Base-by-base conservation (phyloP, 2,329 filamentous ascomycete species). In the Scolecobasidium constrictum region DNA sequence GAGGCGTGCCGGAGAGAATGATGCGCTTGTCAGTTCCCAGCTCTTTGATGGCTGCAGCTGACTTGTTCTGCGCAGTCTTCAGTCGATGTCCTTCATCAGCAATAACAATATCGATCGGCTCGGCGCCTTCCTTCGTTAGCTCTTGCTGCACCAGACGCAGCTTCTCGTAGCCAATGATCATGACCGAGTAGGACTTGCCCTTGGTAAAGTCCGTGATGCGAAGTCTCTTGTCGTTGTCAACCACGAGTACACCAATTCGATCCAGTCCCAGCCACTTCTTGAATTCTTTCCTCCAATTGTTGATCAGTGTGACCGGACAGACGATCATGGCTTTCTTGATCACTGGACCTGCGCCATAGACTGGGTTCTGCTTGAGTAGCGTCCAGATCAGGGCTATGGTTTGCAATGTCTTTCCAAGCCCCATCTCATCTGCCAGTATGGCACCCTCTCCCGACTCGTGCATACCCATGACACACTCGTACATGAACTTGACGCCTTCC, bases 391-490 rank as follows among this genome's bases (percentile, higher is more conserved):
- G 59, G 3, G 81, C 67, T 52, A 86, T 85, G 0, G 81, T 84
- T 52, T 85, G 81, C 23, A 85, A 56, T 1, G 81, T 84, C 60
- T 86, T 86, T 16, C 81, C 81, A 2, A 86, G 59, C 0, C 81
- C 81, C 81, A 86, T 86, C 51, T 85, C 81, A 54, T 86, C 81
- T 2, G 81, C 81, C 38, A 86, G 64, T 46, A 86, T 78, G 3
- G 79, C 81, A 18, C 81, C 81, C 57, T 81, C 72, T 2, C 81
- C 80, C 51, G 75, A 75, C 47, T 73, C 78, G 34, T 78, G 70
- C 69, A 84, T 73, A 4, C 81, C 81, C 81, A 85, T 85, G 0
- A 85, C 77, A 54, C 81, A 84, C 58, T 85, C 81, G 52, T 86
- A 86, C 35, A 86, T 57, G 51, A 86, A 85, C 39, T 74, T 66